Conservation (phyloP, 2,329 filamentous ascomycete genomes). For the Podosphaera leucotricha region DNA sequence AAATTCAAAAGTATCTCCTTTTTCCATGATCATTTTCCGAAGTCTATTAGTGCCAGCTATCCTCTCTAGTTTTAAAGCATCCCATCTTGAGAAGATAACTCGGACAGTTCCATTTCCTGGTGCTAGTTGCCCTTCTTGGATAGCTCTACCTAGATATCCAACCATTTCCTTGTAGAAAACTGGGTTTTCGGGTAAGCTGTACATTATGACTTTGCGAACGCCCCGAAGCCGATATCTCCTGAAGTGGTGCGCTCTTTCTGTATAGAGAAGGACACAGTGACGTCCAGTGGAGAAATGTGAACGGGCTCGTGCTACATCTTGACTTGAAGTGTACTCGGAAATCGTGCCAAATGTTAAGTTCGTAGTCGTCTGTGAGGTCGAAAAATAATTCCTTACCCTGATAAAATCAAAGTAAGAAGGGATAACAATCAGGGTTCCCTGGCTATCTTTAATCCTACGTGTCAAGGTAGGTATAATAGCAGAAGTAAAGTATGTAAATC, state of each 20-base stretch:
- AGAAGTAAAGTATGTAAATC: slow-evolving; percentile 78
- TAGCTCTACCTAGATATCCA: slow-evolving; percentile 37
- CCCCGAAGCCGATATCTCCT: slow-evolving; percentile 64
- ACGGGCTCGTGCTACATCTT: slow-evolving; percentile 60
- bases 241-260: slow-evolving; percentile 92
- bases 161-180: slow-evolving; percentile 57
- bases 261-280: slow-evolving; percentile 69
- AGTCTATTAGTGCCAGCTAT: slow-evolving; percentile 64
- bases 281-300: slow-evolving; percentile 71
- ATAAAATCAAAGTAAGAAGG: slow-evolving; percentile 92
- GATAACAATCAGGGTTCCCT: slow-evolving; percentile 67
- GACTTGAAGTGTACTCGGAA: slow-evolving; percentile 63
- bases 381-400: slow-evolving; percentile 76
- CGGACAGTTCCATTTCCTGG: slow-evolving; percentile 34
- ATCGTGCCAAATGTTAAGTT: slow-evolving; percentile 53
- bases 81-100: slow-evolving; percentile 66
- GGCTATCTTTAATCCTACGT: slow-evolving; percentile 38
- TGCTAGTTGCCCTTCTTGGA: slow-evolving; percentile 29
- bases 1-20: slow-evolving; percentile 87
- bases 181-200: slow-evolving; percentile 74
- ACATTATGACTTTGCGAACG: slow-evolving; percentile 67
- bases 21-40: slow-evolving; percentile 61
- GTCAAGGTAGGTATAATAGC: slow-evolving; percentile 54
- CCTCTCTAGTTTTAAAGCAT: slow-evolving; percentile 69
- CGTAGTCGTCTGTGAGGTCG: slow-evolving; percentile 36